A percentile compares a stretch with the other conserved stretches of the same genome.
Conservation (phyloP, 306 rosid genomes). For the Prunus padus region DNA sequence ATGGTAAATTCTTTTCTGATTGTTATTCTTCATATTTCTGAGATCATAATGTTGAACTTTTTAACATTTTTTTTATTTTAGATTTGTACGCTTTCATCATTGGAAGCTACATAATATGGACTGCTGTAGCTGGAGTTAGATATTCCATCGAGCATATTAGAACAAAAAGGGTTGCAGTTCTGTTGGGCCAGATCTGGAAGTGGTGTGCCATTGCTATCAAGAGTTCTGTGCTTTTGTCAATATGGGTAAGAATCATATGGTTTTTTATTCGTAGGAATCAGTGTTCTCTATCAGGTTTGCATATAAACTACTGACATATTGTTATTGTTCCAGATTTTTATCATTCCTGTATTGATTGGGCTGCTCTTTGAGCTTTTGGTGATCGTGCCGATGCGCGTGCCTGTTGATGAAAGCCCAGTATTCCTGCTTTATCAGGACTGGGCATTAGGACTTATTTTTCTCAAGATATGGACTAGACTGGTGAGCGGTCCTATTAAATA, state of each 20-base stretch:
- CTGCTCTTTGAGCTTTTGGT: slow-evolving; percentile 98
- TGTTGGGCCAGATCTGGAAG: slow-evolving; percentile 71
- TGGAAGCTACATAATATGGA: slow-evolving; percentile 97
- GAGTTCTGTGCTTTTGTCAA: slow-evolving; percentile 89
- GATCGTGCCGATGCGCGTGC: slow-evolving; percentile 97
- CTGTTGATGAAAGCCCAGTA: slow-evolving; percentile 99
- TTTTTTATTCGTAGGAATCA: slow-evolving; percentile 10
- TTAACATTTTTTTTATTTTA: slow-evolving; percentile 30
- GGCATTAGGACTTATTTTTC: slow-evolving; percentile 98
- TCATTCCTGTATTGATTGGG: slow-evolving; percentile 92
- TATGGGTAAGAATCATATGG: slow-evolving; percentile 68
- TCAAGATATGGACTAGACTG: slow-evolving; percentile 99
- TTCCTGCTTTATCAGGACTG: slow-evolving; percentile 98
- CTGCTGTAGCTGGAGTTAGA: slow-evolving; percentile 89
- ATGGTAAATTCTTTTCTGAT: slow-evolving; percentile 51
- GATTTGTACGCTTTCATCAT: slow-evolving; percentile 93
- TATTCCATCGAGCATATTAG: slow-evolving; percentile 76
- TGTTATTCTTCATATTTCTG: slow-evolving; percentile 4
- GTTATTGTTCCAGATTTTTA: slow-evolving; percentile 61
- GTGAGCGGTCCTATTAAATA: slow-evolving; percentile 39
- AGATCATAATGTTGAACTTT: slow-evolving; percentile 14
- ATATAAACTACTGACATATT: slow-evolving; percentile 17
- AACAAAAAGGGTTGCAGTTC: slow-evolving; percentile 64
- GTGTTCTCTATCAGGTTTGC: not conserved
- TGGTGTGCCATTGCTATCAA: slow-evolving; percentile 87